A percentile compares a stretch with the other conserved stretches of the same genome.
phyloP scores from a whole-genome alignment of 371 early-diverging fungal species.

The Entomophthora muscae region DNA sequence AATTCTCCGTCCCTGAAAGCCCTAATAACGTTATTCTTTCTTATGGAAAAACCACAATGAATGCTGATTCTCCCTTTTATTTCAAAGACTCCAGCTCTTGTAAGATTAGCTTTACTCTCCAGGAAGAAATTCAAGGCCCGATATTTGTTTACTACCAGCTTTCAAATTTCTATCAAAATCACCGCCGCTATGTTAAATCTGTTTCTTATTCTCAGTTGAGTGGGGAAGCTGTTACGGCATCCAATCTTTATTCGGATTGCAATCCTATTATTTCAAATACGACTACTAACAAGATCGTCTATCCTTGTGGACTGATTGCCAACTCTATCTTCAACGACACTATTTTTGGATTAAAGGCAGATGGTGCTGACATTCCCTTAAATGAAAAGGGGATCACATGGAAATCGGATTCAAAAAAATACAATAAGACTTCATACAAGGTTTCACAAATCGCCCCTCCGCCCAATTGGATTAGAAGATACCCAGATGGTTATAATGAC shows the following conservation, averaged over 20 bases:
- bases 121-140: constrained; percentile 41
- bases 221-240: constrained; percentile 30
- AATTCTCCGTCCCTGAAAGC: background rate
- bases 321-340: constrained; percentile 34
- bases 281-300: constrained; percentile 18
- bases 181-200: constrained; percentile 87
- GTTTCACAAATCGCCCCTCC: constrained; percentile 41
- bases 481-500: constrained; percentile 36
- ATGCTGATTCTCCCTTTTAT: background rate
- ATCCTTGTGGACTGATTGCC: constrained; percentile 98
- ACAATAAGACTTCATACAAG: constrained; percentile 34
- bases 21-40: background rate
- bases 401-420: constrained; percentile 64
- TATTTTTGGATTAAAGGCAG: background rate
- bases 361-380: constrained; percentile 15
- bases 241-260: constrained; percentile 12
- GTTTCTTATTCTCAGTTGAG: constrained; percentile 65
- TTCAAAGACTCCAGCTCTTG: constrained; percentile 25
- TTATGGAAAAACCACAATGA: background rate
- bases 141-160: constrained; percentile 89
- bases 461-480: constrained; percentile 50
- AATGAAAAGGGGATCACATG: constrained; percentile 63
- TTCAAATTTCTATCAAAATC: constrained; percentile 96
- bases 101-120: constrained; percentile 54
- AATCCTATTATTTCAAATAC: constrained; percentile 12